Evolutionary conservation across 2,329 filamentous ascomycete genomes (phyloP), one percentile per base, ranked within the genome.

Genomic region (Dactylellina drechsleri): DNA sequence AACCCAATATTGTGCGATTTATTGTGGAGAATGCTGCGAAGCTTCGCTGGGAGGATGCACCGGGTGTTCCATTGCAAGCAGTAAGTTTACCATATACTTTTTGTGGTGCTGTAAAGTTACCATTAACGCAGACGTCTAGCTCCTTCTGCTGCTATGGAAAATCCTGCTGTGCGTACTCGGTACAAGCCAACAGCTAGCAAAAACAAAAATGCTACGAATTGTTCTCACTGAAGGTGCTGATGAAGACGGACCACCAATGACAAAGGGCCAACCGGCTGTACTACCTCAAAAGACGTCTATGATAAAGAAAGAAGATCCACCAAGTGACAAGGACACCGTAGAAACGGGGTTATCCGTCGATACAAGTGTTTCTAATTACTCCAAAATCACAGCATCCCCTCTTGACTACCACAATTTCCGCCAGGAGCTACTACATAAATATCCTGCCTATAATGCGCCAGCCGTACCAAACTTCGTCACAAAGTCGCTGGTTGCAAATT

Each of bases 401-500:
- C 84, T 99, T 10, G 95, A 99, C 80, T 99, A 99, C 80, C 94
- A 99, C 81, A 87, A 93, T 20, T 99, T 99, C 80, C 90, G 95
- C 41, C 94, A 97, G 81, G 95, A 99, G 81, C 94, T 99, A 71
- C 96, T 91, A 15, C 97, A 94, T 1, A 99, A 99, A 83, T 99
- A 99, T 81, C 95, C 95, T 10, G 92, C 95, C 1, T 99, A 99
- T 81, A 91, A 96, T 71, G 93, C 95, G 1, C 95, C 95, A 1
- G 90, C 92, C 93, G 0, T 85, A 98, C 13, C 71, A 18, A 94
- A 98, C 81, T 87, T 92, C 18, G 93, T 97, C 64, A 93, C 95
- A 80, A 95, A 92, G 76, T 96, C 93, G 0, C 91, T 98, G 47
- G 85, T 99, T 7, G 94, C 95, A 0, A 92, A 92, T 28, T 83